phyloP scores from a whole-genome alignment of 768 basidiomycete species.

The Tricholoma matsutake region DNA sequence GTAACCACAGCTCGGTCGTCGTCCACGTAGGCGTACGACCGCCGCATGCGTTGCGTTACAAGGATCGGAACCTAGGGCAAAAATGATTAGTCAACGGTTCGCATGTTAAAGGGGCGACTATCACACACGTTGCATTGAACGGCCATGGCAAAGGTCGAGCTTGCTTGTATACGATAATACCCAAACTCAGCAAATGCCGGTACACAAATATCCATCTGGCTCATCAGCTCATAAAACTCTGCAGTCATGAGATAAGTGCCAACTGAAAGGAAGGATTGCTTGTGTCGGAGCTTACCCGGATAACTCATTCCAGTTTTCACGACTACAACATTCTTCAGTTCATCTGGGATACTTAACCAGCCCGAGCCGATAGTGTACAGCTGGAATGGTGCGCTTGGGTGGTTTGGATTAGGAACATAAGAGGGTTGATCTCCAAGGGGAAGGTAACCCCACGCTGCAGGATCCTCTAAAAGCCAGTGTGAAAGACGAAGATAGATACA shows the following conservation, averaged over 20 bases:
- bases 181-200: slow-evolving; percentile 35
- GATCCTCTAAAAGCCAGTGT: slow-evolving; percentile 23
- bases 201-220: slow-evolving; percentile 37
- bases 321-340: slow-evolving; percentile 35
- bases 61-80: slow-evolving; percentile 35
- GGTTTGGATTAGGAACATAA: slow-evolving; percentile 20
- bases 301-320: slow-evolving; percentile 33
- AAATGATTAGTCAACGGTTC: not conserved
- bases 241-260: not conserved
- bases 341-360: slow-evolving; percentile 29
- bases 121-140: slow-evolving; percentile 34
- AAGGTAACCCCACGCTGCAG: slow-evolving; percentile 34
- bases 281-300: slow-evolving; percentile 12
- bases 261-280: not conserved
- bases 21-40: slow-evolving; percentile 36
- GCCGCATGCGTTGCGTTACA: slow-evolving; percentile 35
- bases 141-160: slow-evolving; percentile 39
- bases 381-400: slow-evolving; percentile 29
- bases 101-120: not conserved
- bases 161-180: slow-evolving; percentile 37
- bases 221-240: slow-evolving; percentile 37
- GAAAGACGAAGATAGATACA: not conserved
- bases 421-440: slow-evolving; percentile 21
- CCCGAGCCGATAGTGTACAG: slow-evolving; percentile 34
- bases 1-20: slow-evolving; percentile 34